A percentile compares a stretch with the other conserved stretches of the same genome.
phyloP scores from a whole-genome alignment of 805 yeast genomes.

The Kodamaea hsintzibuensis region DNA sequence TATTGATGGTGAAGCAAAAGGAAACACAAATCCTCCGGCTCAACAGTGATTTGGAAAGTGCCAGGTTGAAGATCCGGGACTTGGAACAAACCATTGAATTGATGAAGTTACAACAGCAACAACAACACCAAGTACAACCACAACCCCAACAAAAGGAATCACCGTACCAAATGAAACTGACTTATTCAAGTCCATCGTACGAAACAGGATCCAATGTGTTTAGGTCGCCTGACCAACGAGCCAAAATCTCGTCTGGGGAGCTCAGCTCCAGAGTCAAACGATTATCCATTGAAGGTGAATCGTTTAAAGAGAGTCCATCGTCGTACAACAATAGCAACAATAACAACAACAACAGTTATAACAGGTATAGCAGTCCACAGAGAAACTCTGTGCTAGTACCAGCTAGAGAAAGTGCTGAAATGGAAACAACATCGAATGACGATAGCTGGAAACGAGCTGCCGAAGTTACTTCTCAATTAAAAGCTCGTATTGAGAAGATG shows the following conservation, averaged over 20 bases:
- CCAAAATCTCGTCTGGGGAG: conserved; percentile 33
- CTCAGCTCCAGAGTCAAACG: conserved; percentile 43
- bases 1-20: conserved; percentile 58
- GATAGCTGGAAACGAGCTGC: conserved; percentile 90
- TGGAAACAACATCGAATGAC: conserved; percentile 45
- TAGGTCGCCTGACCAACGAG: conserved; percentile 12
- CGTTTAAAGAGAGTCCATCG: conserved; percentile 7
- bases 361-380: conserved; percentile 22
- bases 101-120: conserved; percentile 31
- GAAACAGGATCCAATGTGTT: conserved; percentile 2
- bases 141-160: conserved; percentile 1
- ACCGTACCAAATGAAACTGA: neutral
- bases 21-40: conserved; percentile 67
- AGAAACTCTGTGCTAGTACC: conserved; percentile 12
- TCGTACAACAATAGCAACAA: conserved; percentile 15
- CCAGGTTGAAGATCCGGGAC: conserved; percentile 52
- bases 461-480: conserved; percentile 81
- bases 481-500: conserved; percentile 88
- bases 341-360: conserved; percentile 21
- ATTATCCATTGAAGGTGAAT: conserved; percentile 27
- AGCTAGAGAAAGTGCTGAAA: conserved; percentile 27
- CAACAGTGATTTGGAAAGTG: conserved; percentile 60
- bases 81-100: conserved; percentile 48
- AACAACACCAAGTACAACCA: conserved; percentile 12
- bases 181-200: neutral